A percentile compares a stretch with the other conserved stretches of the same genome.
Conservation (phyloP, 345 rosid genomes). For the Draba incana region DNA sequence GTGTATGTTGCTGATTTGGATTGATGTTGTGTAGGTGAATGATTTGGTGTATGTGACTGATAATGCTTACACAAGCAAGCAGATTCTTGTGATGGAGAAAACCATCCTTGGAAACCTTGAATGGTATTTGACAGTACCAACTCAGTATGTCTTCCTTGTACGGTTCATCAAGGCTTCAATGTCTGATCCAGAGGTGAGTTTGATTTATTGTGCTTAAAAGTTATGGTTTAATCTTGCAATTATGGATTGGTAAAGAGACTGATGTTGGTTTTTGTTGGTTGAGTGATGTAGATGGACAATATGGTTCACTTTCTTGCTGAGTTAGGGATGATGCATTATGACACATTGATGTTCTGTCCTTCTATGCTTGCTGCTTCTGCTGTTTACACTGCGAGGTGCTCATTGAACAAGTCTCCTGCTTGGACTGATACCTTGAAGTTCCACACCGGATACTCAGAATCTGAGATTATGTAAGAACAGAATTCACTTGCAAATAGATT, state of each 20-base stretch:
- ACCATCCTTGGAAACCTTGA: conserved; percentile 67
- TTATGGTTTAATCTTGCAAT: not conserved
- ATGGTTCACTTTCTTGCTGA: conserved; percentile 79
- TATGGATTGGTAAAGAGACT: conserved; percentile 1
- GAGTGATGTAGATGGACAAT: conserved; percentile 61
- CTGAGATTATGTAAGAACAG: conserved; percentile 54
- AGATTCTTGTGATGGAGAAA: conserved; percentile 83
- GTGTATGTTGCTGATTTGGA: not conserved
- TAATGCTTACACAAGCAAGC: conserved; percentile 74
- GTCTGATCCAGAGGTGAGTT: conserved; percentile 59
- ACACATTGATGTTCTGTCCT: conserved; percentile 50
- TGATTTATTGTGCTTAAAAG: not conserved
- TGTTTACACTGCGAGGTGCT: conserved; percentile 85
- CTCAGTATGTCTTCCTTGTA: conserved; percentile 81
- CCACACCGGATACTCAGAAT: conserved; percentile 71
- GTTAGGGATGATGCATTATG: conserved; percentile 72
- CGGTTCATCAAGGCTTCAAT: conserved; percentile 77
- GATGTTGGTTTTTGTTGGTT: conserved; percentile 7
- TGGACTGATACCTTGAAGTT: conserved; percentile 79
- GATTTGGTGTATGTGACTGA: conserved; percentile 89
- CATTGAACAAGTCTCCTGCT: conserved; percentile 58
- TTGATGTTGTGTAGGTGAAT: conserved; percentile 49
- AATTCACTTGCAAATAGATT: not conserved
- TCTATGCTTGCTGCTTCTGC: conserved; percentile 88
- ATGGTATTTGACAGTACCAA: conserved; percentile 87